phyloP scores from a whole-genome alignment of 1,284 basidiomycete genomes.

The Farysia itapuensis region DNA sequence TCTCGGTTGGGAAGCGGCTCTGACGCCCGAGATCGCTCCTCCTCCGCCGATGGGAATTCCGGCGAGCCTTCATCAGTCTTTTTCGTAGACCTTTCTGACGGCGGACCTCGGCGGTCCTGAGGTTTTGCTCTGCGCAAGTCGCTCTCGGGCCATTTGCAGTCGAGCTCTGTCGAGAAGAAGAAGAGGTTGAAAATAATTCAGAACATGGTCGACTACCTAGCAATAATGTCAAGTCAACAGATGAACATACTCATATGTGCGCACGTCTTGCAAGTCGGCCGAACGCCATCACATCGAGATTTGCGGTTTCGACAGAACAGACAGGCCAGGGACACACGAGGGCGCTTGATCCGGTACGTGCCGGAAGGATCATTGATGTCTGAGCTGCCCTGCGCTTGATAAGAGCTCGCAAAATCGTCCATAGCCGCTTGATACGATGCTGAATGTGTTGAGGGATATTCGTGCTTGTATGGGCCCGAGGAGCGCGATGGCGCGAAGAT shows the following conservation, averaged over 20 bases:
- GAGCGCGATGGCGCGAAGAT: too few relatives aligned
- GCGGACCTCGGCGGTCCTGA: conserved; percentile 16
- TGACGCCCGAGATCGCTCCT: neutral
- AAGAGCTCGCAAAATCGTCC: too few relatives aligned
- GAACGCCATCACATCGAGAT: conserved; percentile 33
- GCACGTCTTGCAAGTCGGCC: conserved; percentile 39
- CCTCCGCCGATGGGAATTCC: conserved; percentile 2
- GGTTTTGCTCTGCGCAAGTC: conserved; percentile 40
- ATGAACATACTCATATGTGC: conserved; percentile 32
- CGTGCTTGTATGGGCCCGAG: too few relatives aligned
- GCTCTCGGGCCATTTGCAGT: conserved; percentile 40
- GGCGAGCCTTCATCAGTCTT: conserved; percentile 11
- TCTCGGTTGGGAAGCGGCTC: too few relatives aligned
- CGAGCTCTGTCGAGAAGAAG: conserved; percentile 25
- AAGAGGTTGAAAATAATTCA: too few relatives aligned
- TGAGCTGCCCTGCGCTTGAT: too few relatives aligned
- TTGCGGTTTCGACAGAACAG: conserved; percentile 38
- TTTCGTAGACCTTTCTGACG: conserved; percentile 2
- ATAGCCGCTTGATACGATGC: too few relatives aligned
- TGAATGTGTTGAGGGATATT: too few relatives aligned
- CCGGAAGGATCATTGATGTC: too few relatives aligned
- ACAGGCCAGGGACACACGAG: conserved; percentile 36
- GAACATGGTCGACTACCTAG: too few relatives aligned
- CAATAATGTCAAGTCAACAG: too few relatives aligned
- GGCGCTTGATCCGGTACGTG: too few relatives aligned